Conservation (phyloP, 495 filamentous ascomycete genomes). For the Aspergillus funiculosus region DNA sequence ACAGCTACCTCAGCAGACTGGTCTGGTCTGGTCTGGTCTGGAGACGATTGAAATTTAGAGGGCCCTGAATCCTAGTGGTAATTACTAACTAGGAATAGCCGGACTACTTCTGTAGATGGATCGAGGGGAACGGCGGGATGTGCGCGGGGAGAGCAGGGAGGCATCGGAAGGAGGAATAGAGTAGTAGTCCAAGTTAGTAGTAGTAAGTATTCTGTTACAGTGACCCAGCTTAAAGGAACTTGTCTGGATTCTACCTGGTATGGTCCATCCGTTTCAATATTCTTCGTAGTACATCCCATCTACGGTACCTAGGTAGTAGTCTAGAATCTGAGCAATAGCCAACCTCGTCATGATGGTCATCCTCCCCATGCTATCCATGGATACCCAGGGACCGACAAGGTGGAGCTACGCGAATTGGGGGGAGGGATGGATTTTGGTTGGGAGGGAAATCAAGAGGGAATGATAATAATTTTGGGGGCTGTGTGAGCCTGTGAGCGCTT, state of each 20-base stretch:
- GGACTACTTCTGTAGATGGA: background rate
- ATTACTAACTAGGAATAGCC: constrained; percentile 4
- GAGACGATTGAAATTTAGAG: too few species aligned
- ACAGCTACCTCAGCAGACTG: too few species aligned
- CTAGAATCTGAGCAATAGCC: too few species aligned
- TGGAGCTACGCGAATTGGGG: constrained; percentile 16
- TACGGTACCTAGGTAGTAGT: background rate
- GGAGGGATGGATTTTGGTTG: constrained; percentile 8
- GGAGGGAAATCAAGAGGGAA: constrained; percentile 5
- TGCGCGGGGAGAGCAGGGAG: constrained; percentile 3
- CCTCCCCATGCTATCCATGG: constrained; percentile 18
- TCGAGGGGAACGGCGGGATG: constrained; percentile 1
- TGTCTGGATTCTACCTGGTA: too few species aligned
- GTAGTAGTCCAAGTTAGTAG: too few species aligned
- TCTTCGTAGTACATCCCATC: constrained; percentile 6
- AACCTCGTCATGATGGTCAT: constrained; percentile 12
- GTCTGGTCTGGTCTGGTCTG: too few species aligned
- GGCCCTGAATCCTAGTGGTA: too few species aligned
- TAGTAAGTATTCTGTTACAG: too few species aligned
- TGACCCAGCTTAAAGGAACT: too few species aligned
- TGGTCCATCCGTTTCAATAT: too few species aligned
- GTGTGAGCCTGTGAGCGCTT: constrained; percentile 8
- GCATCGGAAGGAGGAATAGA: background rate
- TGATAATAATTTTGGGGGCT: constrained; percentile 12
- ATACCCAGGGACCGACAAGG: constrained; percentile 15